These are phyloP conservation scores for Staphylotrichum tortipilum DNA, from an alignment of 495 filamentous ascomycete genomes.

Conservation along the genomic window DNA sequence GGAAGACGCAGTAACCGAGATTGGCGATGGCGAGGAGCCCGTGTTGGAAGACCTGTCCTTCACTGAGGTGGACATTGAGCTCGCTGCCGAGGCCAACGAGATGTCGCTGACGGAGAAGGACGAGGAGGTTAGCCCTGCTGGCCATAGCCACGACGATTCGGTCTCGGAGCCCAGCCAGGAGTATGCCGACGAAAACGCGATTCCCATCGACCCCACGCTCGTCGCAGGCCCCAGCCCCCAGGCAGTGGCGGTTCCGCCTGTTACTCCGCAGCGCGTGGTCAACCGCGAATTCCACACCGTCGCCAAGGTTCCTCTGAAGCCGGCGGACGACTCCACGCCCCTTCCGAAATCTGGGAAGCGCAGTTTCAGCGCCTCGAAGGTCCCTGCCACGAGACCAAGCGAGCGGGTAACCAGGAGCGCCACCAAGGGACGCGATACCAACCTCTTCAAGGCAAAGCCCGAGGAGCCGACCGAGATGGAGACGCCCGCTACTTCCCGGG, in stretches of 20 bases:
- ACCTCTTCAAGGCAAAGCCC: slow-evolving; percentile 13
- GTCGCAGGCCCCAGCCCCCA: slow-evolving; percentile 9
- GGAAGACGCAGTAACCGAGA: slow-evolving; percentile 25
- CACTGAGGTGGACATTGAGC: slow-evolving; percentile 38
- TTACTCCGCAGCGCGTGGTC: slow-evolving; percentile 29
- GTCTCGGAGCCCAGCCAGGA: slow-evolving; percentile 52
- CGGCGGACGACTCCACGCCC: slow-evolving; percentile 54
- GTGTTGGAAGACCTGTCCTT: slow-evolving; percentile 27
- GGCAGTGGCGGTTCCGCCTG: slow-evolving; percentile 15
- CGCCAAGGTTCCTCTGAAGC: slow-evolving; percentile 67
- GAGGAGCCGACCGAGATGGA: slow-evolving; percentile 11
- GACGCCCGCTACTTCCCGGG: slow-evolving; percentile 28
- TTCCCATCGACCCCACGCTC: slow-evolving; percentile 45
- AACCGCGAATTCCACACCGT: slow-evolving; percentile 53
- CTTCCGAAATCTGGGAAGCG: slow-evolving; percentile 37
- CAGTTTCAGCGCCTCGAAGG: slow-evolving; percentile 48
- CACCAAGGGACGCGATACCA: slow-evolving; percentile 24
- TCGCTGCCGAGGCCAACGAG: slow-evolving; percentile 43
- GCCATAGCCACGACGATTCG: slow-evolving; percentile 33
- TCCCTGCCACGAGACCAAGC: slow-evolving; percentile 27
- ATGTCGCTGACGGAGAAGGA: slow-evolving; percentile 42
- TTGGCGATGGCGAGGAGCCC: too few species aligned
- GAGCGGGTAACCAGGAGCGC: slow-evolving; percentile 30
- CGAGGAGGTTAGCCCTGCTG: slow-evolving; percentile 14
- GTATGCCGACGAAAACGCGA: slow-evolving; percentile 54